Evolutionary conservation across 371 early-diverging fungal species (phyloP), one percentile per base, ranked within the genome.

Genomic region (Zopfochytrium polystomum): DNA sequence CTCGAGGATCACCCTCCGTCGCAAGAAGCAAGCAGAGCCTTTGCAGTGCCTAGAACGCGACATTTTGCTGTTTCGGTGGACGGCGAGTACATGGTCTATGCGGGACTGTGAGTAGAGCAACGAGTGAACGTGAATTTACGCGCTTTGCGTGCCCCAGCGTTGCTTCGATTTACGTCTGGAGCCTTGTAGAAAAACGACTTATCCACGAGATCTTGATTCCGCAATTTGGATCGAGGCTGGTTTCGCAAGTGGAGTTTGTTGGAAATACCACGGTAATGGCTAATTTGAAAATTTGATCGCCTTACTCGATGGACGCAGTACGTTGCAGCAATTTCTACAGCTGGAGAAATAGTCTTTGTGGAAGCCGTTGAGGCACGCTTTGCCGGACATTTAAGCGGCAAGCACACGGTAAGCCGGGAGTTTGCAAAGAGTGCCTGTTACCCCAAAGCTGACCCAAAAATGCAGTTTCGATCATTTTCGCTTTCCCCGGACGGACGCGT

Each of bases 171-270:
- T 71, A 65, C 42, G 73, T 80, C 0, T 80, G 78, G 78, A 76
- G 69, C 52, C 44, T 78, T 35, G 59, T 70, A 18, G 77, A 78
- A 55, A 66, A 72, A 48, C 42, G 70, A 31, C 60, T 76, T 29
- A 6, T 80, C 45, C 77, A 76, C 45, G 78, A 80, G 52, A 70
- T 80, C 38, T 27, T 67, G 5, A 61, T 80, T 33, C 75, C 76
- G 4, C 33, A 63, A 3, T 74, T 80, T 47, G 55, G 64, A 34
- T 52, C 53, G 27, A 47, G 50, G 3, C 20, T 52, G 18, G 69
- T 80, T 18, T 38, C 59, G 1, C 78, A 80, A 38, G 42, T 76
- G n/a, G 72, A 54, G 31, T 80, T 80, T 58, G 35, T 80, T 27
- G 76, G 75, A 30, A 32, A 59, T 32, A 55, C 71, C 5, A 62